Evolutionary conservation across 306 rosid species (phyloP).

Genomic region (Clitoria ternatea): DNA sequence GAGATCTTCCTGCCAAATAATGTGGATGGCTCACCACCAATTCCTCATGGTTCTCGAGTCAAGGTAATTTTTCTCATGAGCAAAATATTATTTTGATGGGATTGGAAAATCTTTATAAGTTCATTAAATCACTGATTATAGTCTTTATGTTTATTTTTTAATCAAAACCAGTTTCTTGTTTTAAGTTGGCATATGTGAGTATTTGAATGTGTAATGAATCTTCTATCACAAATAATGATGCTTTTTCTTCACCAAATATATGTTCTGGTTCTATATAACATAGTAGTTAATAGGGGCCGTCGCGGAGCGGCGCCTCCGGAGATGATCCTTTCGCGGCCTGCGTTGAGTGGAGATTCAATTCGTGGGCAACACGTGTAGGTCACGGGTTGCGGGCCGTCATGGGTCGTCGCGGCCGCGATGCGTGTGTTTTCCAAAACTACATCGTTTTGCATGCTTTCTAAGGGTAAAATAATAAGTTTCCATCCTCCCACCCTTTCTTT

Average conservation of each 20-base stretch:
- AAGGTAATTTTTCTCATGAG: constrained; percentile 53
- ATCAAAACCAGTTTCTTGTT: neutral
- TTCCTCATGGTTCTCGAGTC: constrained; percentile 98
- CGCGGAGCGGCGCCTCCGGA: no score
- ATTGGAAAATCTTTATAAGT: constrained; percentile 17
- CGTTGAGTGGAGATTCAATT: no score
- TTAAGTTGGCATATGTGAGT: neutral
- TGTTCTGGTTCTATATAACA: constrained; percentile 17
- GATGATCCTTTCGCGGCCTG: no score
- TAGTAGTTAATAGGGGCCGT: no score
- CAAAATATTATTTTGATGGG: constrained; percentile 4
- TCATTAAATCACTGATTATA: constrained; percentile 3
- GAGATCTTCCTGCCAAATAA: constrained; percentile 96
- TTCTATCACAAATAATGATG: neutral
- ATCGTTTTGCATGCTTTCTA: no score
- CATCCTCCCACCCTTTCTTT: no score
- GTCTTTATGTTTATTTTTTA: neutral
- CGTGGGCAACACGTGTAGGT: no score
- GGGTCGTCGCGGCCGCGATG: no score
- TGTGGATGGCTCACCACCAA: constrained; percentile 80
- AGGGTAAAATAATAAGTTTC: no score
- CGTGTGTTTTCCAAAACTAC: no score
- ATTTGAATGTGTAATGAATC: neutral
- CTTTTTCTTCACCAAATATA: neutral
- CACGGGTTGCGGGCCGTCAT: no score